Base-by-base conservation (phyloP, 2,329 filamentous ascomycete species). In the Salinomyces thailandicus region DNA sequence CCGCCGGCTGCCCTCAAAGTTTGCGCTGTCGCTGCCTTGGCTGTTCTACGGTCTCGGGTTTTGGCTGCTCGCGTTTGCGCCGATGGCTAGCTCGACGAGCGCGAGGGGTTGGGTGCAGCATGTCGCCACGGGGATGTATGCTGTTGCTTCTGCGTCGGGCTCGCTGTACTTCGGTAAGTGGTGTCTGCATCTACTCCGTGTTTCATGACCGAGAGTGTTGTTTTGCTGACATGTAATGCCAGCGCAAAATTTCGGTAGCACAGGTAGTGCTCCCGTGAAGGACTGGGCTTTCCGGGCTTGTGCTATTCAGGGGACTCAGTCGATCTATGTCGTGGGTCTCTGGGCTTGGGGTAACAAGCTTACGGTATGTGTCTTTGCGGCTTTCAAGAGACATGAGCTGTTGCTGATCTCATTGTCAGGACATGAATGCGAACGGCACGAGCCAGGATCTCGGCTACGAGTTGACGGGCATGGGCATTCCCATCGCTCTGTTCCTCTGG, bases 221-320 rank as follows among this genome's bases (percentile, higher is more conserved):
- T 24, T 7, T 24, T 7, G 20, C 20, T 24, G 20, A 24, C 20
- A n/a, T n/a, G 7, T 24, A 7, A 7, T n/a, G 7, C 20, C n/a
- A 24, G 20, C 11, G 8, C 27, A 30, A n/a, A 26, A 33, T 7
- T 79, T 54, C 48, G 76, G 76, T 38, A 53, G 49, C 33, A 51
- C 52, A 8, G 55, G 58, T 28, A 75, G 75, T 31, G 68, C 71
- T 3, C 73, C 75, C 5, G 70, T 78, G 29, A 75, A 72, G 51
- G 66, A 73, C 22, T 80, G 76, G 76, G 74, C 77, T n/a, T 77
- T 75, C 59, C 69, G 77, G 38, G 77, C 77, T 12, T 77, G 75
- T 48, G 55, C 75, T 9, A 77, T 81, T 35, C 75, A 80, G 53
- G 77, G 77, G 28, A 76, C 75, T 5, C 77, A 80, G 49, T 77